Evolutionary conservation across 2,329 filamentous ascomycete genomes (phyloP), one percentile per base, ranked within the genome.

Genomic region (Pseudocercospora vitis): DNA sequence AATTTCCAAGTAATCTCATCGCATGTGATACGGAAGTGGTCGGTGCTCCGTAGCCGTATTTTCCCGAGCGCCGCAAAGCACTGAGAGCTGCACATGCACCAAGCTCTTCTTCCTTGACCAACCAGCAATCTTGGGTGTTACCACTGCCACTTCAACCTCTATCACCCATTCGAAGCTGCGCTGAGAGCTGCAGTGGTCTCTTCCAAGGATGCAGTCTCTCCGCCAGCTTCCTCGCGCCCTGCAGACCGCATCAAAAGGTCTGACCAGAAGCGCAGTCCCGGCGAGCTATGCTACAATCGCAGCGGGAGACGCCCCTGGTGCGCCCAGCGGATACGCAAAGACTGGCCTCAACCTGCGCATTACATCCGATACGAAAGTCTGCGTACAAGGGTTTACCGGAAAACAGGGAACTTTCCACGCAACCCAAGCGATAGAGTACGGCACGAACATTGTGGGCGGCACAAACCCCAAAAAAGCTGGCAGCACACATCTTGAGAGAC

Each of bases 381-480:
- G 97, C 69, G 97, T 84, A 81, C 94, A 99, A 79, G 94, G 94
- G 65, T 97, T 97, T 76, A 97, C 92, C 53, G 92, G 92, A 73
- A 67, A 64, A 58, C 68, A 70, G 55, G 57, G 63, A 66, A 97
- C 92, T 68, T 99, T 99, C 82, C 94, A 99, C 76, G 94, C 94
- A 64, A 83, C 90, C 74, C 91, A 96, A 79, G 94, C 94, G 65
- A 96, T 99, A 76, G 94, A 95, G 76, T 99, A 99, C 78, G 94
- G 92, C 74, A 99, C 94, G 68, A 92, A 96, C 74, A 90, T 99
- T 64, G 91, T 99, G 64, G 94, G 94, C 74, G 94, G 94, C 72
- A 97, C 92, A 71, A 97, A 97, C 81, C 94, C 94, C 72, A 97
- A 96, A 83, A 99, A 99, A 81, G 94, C 94, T 63, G 94, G 94